Evolutionary conservation across 345 rosid genomes (phyloP).

Genomic region (Erysimum cheiranthoides): DNA sequence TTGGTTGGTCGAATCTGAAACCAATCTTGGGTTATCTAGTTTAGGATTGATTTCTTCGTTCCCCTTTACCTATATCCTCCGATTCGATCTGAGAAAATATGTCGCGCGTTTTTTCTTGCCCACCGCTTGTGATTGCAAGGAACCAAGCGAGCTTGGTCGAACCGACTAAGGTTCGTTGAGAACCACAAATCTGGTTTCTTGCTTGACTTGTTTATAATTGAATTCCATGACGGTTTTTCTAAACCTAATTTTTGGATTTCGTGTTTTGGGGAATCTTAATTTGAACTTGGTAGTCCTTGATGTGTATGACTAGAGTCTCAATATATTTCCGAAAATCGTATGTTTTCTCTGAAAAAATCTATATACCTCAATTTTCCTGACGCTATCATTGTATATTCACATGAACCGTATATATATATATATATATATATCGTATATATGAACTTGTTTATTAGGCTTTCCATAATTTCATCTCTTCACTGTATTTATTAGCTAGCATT

Average conservation of each 20-base stretch:
- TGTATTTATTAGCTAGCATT: neutral
- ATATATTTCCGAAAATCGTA: no score
- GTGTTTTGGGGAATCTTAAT: conserved; percentile 2
- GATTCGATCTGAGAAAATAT: conserved; percentile 39
- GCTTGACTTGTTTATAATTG: conserved; percentile 3
- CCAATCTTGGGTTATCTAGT: neutral
- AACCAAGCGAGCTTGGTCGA: conserved; percentile 53
- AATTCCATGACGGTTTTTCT: neutral
- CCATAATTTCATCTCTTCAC: neutral
- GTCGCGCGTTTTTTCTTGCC: conserved; percentile 40
- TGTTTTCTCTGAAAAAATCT: neutral
- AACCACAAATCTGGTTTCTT: conserved; percentile 39
- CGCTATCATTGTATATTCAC: neutral
- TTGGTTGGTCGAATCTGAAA: conserved; percentile 22
- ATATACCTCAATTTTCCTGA: neutral
- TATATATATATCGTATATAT: no score
- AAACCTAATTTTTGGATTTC: neutral
- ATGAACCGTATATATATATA: no score
- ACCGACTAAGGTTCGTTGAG: conserved; percentile 73
- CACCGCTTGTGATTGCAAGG: conserved; percentile 45
- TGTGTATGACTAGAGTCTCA: neutral
- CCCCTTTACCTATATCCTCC: neutral
- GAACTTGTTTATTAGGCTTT: neutral
- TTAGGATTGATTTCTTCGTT: neutral
- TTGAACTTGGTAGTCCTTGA: neutral